Evolutionary conservation across 2,329 filamentous ascomycete species (phyloP).

Genomic region (Verticillium albo-atrum): DNA sequence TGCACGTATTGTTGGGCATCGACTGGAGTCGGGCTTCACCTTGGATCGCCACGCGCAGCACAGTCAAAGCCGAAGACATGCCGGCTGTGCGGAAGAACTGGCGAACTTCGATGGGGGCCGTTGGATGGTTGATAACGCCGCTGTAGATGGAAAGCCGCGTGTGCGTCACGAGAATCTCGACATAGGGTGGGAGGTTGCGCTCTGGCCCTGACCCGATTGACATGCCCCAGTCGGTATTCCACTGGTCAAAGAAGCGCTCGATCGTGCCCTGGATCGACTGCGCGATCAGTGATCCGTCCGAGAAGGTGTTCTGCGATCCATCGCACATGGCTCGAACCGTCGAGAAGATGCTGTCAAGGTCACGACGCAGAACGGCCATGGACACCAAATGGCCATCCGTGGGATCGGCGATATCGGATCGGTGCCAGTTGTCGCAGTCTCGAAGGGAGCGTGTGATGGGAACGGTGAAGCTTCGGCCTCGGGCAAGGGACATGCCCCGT

Average conservation of each 20-base stretch:
- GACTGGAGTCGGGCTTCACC: constrained; percentile 65
- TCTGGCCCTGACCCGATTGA: constrained; percentile 52
- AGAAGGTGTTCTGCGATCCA: constrained; percentile 41
- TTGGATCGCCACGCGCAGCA: constrained; percentile 69
- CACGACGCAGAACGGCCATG: constrained; percentile 64
- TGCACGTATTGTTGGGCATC: constrained; percentile 75
- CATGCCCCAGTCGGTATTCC: constrained; percentile 59
- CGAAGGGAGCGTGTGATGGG: constrained; percentile 62
- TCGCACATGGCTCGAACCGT: constrained; percentile 58
- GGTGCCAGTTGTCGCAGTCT: constrained; percentile 66
- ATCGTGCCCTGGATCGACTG: constrained; percentile 56
- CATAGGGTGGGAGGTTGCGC: constrained; percentile 62
- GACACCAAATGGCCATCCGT: constrained; percentile 70
- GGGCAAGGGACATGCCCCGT: constrained; percentile 65
- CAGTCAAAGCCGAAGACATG: constrained; percentile 68
- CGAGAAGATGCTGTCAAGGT: constrained; percentile 55
- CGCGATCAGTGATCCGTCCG: constrained; percentile 48
- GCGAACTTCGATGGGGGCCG: constrained; percentile 64
- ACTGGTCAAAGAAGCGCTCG: constrained; percentile 61
- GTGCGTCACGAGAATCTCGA: constrained; percentile 70
- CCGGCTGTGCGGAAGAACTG: constrained; percentile 69
- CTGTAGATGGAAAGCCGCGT: constrained; percentile 71
- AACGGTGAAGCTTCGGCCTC: constrained; percentile 64
- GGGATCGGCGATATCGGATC: constrained; percentile 56
- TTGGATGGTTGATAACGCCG: constrained; percentile 70